Conservation (phyloP, 768 basidiomycete genomes). For the Lactarius sp. region DNA sequence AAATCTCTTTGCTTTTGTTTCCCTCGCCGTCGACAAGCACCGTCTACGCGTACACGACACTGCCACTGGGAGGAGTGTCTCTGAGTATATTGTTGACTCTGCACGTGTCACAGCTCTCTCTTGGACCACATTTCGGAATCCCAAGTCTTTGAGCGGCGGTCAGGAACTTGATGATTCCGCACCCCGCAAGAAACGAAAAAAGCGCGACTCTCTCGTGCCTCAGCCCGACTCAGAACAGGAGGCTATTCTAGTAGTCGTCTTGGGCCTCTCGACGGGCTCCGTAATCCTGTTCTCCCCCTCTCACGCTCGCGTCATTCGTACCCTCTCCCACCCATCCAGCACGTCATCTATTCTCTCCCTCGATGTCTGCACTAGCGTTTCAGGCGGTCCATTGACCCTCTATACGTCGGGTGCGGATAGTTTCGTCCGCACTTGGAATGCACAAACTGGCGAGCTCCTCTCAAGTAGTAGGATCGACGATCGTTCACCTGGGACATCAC, state of each 20-base stretch:
- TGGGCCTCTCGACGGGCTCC: constrained; percentile 61
- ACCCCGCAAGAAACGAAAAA: constrained; percentile 51
- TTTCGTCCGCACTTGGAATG: constrained; percentile 53
- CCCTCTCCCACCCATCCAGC: constrained; percentile 51
- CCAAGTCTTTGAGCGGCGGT: constrained; percentile 27
- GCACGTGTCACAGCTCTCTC: constrained; percentile 50
- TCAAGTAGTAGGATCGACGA: constrained; percentile 54
- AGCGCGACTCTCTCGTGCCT: constrained; percentile 35
- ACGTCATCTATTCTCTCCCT: constrained; percentile 50
- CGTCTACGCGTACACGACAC: constrained; percentile 62
- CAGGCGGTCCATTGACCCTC: constrained; percentile 34
- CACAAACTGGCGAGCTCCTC: constrained; percentile 43
- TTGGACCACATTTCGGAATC: constrained; percentile 43
- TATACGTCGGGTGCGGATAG: constrained; percentile 61
- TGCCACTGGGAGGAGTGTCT: constrained; percentile 46
- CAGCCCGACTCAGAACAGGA: constrained; percentile 28
- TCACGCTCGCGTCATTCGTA: constrained; percentile 51
- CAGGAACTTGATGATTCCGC: constrained; percentile 32
- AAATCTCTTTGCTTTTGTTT: constrained; percentile 53
- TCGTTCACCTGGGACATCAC: constrained; percentile 51
- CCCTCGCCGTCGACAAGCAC: constrained; percentile 67
- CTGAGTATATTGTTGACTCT: constrained; percentile 53
- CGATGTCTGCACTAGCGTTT: constrained; percentile 32
- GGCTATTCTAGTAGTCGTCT: constrained; percentile 42
- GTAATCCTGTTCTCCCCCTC: constrained; percentile 56